phyloP scores from a whole-genome alignment of 176 grass and related monocot species.

The Sorghum bicolor region Sorghum_bicolor_NCBIv3 NC_012879.2:60232001-60232500 shows the following conservation, averaged over 20 bases:
- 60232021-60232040: neutral
- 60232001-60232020: neutral
- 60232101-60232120: neutral
- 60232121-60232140: neutral
- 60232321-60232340: neutral
- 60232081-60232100: neutral
- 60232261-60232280: neutral
- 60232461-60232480: neutral
- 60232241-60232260: neutral
- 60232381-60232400: neutral
- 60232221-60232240: neutral
- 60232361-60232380: neutral
- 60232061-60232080: neutral
- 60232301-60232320: neutral
- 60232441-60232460: neutral
- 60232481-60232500: neutral
- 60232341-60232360: neutral
- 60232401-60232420: too few relatives aligned
- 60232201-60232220: neutral
- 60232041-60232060: neutral
- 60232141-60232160: neutral
- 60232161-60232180: neutral
- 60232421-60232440: neutral
- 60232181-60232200: neutral
- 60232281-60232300: neutral